Conservation (phyloP, 345 rosid species). For the Eucalyptus cloeziana region DNA sequence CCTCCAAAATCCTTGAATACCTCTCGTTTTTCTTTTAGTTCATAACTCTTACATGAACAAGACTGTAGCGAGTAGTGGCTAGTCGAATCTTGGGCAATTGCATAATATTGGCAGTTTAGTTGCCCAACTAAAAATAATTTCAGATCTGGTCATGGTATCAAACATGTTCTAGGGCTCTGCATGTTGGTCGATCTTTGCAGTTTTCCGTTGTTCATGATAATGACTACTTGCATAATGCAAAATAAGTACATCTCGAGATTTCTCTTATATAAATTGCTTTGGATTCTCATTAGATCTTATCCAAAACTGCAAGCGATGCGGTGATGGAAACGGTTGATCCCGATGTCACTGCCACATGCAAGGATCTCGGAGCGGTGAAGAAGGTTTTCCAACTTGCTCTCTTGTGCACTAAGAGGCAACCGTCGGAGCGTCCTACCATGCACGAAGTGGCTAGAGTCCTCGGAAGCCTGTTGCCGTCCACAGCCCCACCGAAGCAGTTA, state of each 20-base stretch:
- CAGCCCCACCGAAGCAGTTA: slow-evolving; percentile 28
- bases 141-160: not conserved
- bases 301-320: slow-evolving; percentile 72
- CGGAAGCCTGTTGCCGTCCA: slow-evolving; percentile 39
- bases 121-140: not conserved
- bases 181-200: not conserved
- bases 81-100: not conserved
- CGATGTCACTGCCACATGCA: slow-evolving; percentile 60
- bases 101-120: not conserved
- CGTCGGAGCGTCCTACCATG: slow-evolving; percentile 81
- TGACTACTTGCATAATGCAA: not conserved
- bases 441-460: slow-evolving; percentile 82
- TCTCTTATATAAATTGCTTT: not conserved
- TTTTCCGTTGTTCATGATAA: not conserved
- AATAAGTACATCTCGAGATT: not conserved
- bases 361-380: slow-evolving; percentile 74
- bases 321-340: slow-evolving; percentile 88
- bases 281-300: slow-evolving; percentile 37
- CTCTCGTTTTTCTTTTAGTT: not conserved
- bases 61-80: not conserved
- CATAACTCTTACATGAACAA: not conserved
- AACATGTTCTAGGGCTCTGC: not conserved
- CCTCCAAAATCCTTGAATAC: not conserved
- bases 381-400: slow-evolving; percentile 90
- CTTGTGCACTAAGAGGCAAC: slow-evolving; percentile 71